Percentiles rank a stretch among this genome's conserved stretches.
Conservation (phyloP, 805 yeast genomes). For the Ogataea henricii region DNA sequence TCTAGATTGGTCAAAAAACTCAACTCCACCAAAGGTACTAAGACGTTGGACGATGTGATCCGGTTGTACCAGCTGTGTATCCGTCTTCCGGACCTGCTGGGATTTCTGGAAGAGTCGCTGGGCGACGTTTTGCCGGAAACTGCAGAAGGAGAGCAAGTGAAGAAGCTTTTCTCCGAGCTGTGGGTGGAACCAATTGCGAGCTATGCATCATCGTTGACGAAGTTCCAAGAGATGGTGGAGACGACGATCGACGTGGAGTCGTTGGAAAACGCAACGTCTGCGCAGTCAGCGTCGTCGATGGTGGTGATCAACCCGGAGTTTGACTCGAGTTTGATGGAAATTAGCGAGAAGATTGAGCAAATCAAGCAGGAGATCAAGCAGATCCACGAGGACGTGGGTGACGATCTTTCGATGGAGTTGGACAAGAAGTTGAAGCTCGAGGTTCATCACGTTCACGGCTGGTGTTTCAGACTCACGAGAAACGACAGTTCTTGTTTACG, state of each 20-base stretch:
- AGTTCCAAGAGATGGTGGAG: slow-evolving; percentile 84
- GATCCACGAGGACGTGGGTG: slow-evolving; percentile 66
- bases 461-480: slow-evolving; percentile 93
- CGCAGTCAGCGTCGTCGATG: slow-evolving; percentile 30
- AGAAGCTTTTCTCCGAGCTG: slow-evolving; percentile 42
- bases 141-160: slow-evolving; percentile 23
- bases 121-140: slow-evolving; percentile 34
- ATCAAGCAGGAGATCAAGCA: slow-evolving; percentile 56
- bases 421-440: slow-evolving; percentile 90
- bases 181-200: slow-evolving; percentile 64
- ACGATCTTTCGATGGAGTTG: slow-evolving; percentile 75
- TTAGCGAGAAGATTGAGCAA: slow-evolving; percentile 58
- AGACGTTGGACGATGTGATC: slow-evolving; percentile 84
- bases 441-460: slow-evolving; percentile 83
- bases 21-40: slow-evolving; percentile 41
- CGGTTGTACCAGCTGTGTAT: slow-evolving; percentile 80
- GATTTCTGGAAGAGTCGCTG: slow-evolving; percentile 47
- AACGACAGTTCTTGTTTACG: slow-evolving; percentile 83
- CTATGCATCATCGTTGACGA: slow-evolving; percentile 53
- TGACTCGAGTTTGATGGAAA: slow-evolving; percentile 69
- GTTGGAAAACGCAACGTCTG: slow-evolving; percentile 70
- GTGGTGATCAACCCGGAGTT: slow-evolving; percentile 87
- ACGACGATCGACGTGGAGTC: slow-evolving; percentile 88
- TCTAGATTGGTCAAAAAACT: slow-evolving; percentile 74
- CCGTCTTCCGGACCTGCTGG: slow-evolving; percentile 67